Evolutionary conservation across 768 basidiomycete species (phyloP), one percentile per base, ranked within the genome.

Genomic region (Boletus pseudopeckii): DNA sequence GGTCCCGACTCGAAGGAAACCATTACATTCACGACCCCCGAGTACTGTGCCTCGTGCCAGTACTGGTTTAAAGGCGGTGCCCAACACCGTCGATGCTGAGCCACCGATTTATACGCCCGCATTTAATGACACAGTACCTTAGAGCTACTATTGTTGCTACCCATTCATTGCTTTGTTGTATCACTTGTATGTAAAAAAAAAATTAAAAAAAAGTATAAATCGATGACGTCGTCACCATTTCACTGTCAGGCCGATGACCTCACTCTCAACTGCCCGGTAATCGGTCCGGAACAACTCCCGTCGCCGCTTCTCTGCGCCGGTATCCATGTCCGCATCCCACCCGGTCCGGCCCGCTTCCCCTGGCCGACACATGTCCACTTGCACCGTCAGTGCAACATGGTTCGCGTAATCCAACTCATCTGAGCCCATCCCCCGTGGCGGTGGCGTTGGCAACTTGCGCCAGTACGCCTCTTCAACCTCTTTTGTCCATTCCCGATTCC

Each of bases 381-480:
- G 65, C 38, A 82, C 72, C 51, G 59, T 60, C 41, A 62, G 57
- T 0, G 77, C 76, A 33, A 80, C 57, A 34, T 42, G 51, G 58
- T 81, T 76, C 11, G 76, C 74, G 37, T 41, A 20, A 14, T 26
- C 45, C 39, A 56, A 4, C 44, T 54, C 59, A 34, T 40, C 48
- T 48, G 45, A 55, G 44, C 42, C 42, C 40, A 53, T 51, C 20
- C 52, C 56, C 11, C 78, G 75, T 24, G 72, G 68, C 17, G 78
- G 79, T 30, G 80, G 78, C 4, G 78, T 78, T 3, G 74, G 74
- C 43, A 75, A 58, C 49, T 67, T 71, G 52, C 72, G 69, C 94
- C 94, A 96, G 67, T 97, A 98, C 43, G 83, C 78, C 53, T 76
- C 80, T 69, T 97, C 95, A 33, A 95, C 92, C 58, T 75, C 79